These are phyloP conservation scores for Taiozyma sp. DNA, from an alignment of 1,139 yeast species.

Conservation along the genomic window DNA sequence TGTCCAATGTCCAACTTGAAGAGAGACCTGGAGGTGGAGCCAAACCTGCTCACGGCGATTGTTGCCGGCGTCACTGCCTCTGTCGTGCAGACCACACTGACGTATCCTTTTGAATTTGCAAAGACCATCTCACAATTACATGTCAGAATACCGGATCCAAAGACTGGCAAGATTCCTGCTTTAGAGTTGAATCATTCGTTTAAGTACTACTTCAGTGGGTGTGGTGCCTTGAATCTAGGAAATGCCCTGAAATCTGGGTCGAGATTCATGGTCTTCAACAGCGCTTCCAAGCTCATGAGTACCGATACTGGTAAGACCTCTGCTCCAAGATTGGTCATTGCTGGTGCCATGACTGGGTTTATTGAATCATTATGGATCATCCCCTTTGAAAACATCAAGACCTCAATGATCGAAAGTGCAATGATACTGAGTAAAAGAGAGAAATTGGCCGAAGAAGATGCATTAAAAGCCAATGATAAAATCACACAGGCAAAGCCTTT, in stretches of 20 bases:
- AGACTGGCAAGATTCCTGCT: slow-evolving; percentile 26
- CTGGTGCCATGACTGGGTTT: slow-evolving; percentile 83
- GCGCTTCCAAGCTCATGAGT: slow-evolving; percentile 70
- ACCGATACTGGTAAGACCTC: slow-evolving; percentile 51
- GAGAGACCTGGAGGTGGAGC: slow-evolving; percentile 22
- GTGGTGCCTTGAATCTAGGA: slow-evolving; percentile 77
- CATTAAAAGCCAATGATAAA: neutral
- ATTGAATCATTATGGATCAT: slow-evolving; percentile 79
- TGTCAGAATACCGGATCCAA: slow-evolving; percentile 37
- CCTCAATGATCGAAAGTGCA: slow-evolving; percentile 70
- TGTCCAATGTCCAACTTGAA: slow-evolving; percentile 1
- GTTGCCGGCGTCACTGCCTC: slow-evolving; percentile 78
- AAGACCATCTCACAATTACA: slow-evolving; percentile 72
- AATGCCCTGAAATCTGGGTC: slow-evolving; percentile 68
- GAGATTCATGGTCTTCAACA: slow-evolving; percentile 70
- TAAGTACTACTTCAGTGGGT: slow-evolving; percentile 63
- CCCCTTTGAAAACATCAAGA: slow-evolving; percentile 88
- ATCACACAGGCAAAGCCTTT: neutral
- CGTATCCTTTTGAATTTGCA: slow-evolving; percentile 82
- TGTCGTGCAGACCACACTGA: slow-evolving; percentile 60
- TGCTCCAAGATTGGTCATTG: slow-evolving; percentile 73
- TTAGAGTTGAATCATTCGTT: slow-evolving; percentile 35
- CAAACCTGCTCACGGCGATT: slow-evolving; percentile 51
- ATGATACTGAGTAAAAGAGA: slow-evolving; percentile 15
- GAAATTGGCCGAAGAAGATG: slow-evolving; percentile 3